Evolutionary conservation across 2,329 filamentous ascomycete species (phyloP).

Genomic region (Ophiostoma triangulosporum): DNA sequence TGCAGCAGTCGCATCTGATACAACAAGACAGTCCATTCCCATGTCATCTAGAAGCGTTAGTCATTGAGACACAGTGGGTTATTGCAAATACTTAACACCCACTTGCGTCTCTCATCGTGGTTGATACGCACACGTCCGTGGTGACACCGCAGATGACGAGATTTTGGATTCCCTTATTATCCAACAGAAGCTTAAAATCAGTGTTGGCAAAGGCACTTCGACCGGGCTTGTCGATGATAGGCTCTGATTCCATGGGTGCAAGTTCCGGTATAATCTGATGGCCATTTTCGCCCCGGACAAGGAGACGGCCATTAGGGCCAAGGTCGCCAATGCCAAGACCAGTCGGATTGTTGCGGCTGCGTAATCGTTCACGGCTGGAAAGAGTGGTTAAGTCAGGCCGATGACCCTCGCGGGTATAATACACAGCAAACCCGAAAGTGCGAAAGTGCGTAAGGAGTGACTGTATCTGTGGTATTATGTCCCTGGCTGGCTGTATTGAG

Average conservation of each 20-base stretch:
- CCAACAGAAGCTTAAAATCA: slow-evolving; percentile 8
- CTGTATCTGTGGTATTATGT: slow-evolving; percentile 5
- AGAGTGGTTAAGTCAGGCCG: slow-evolving; percentile 9
- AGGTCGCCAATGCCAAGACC: slow-evolving; percentile 7
- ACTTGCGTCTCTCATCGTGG: slow-evolving; percentile 10
- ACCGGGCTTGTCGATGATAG: slow-evolving; percentile 10
- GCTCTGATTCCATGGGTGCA: slow-evolving; percentile 1
- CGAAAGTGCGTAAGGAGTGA: slow-evolving; percentile 3
- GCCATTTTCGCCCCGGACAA: slow-evolving; percentile 9
- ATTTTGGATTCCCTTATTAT: slow-evolving; percentile 6
- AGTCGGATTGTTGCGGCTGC: slow-evolving; percentile 7
- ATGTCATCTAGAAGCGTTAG: slow-evolving; percentile 6
- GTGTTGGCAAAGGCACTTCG: slow-evolving; percentile 8
- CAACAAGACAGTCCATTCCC: slow-evolving; percentile 9
- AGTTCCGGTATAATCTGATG: slow-evolving; percentile 9
- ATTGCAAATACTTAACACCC: not conserved
- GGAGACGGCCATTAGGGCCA: slow-evolving; percentile 8
- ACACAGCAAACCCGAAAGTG: slow-evolving; percentile 2
- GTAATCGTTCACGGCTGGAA: slow-evolving; percentile 1
- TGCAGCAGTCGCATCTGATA: slow-evolving; percentile 8
- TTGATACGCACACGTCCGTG: slow-evolving; percentile 8
- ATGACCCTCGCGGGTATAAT: slow-evolving; percentile 11
- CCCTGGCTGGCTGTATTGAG: slow-evolving; percentile 8
- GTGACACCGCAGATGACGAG: slow-evolving; percentile 9
- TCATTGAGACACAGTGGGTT: no score